phyloP scores from a whole-genome alignment of 441 rosid species.

The Populus hybrid region DNA sequence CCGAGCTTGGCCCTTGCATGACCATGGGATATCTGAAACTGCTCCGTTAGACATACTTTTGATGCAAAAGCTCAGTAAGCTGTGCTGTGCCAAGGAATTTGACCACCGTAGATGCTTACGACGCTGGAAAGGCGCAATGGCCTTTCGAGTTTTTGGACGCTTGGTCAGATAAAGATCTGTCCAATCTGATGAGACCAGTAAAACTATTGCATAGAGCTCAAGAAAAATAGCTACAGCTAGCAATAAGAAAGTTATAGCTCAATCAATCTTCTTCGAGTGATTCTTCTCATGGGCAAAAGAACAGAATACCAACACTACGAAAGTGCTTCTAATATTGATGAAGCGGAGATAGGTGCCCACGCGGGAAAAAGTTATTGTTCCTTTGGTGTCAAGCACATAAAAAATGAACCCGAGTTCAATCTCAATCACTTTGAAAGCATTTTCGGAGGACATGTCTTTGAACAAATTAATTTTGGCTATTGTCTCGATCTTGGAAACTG shows the following conservation, averaged over 20 bases:
- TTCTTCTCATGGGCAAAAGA: background rate
- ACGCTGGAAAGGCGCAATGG: background rate
- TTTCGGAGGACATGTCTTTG: background rate
- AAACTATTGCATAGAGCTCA: conserved; percentile 15
- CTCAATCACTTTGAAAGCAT: conserved; percentile 23
- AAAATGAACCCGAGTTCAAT: conserved; percentile 31
- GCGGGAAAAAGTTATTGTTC: conserved; percentile 8
- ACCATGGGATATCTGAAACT: conserved; percentile 33
- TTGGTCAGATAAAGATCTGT: background rate
- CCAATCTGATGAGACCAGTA: conserved; percentile 20
- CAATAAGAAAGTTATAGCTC: conserved; percentile 9
- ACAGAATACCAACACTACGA: conserved; percentile 8
- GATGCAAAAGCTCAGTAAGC: conserved; percentile 17
- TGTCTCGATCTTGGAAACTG: conserved; percentile 31
- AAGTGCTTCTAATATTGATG: conserved; percentile 22
- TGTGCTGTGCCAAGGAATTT: conserved; percentile 16
- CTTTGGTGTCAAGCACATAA: conserved; percentile 27
- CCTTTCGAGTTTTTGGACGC: background rate
- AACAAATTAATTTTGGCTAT: conserved; percentile 29
- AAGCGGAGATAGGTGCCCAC: conserved; percentile 15
- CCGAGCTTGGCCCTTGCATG: conserved; percentile 32
- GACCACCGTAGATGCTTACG: conserved; percentile 17
- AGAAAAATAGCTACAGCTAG: conserved; percentile 16
- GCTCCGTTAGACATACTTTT: conserved; percentile 11
- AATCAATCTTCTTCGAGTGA: background rate